Base-by-base conservation (phyloP, 257 asterid species). In the Thymus mandschuricus region DNA sequence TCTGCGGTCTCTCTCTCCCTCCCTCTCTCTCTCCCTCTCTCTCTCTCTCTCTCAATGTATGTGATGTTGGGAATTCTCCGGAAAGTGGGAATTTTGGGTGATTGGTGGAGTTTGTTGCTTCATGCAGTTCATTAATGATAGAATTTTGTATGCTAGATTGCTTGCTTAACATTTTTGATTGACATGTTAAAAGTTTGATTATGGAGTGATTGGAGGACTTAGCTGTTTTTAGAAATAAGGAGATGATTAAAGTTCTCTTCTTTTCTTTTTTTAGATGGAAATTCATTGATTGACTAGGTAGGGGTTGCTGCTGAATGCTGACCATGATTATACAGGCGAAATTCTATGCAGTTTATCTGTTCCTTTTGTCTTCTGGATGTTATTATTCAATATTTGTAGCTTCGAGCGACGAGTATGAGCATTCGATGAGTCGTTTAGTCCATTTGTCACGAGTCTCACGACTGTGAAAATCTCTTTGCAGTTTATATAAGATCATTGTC, bases 1-100 rank as follows among this genome's bases (percentile, higher is more conserved):
- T 89, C 81, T 89, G 98, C 56, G 98, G 96, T 92, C 66, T 15
- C 40, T 65, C 31, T 45, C 64, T 41, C 8, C 54, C 65, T 57
- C 12, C 45, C 30, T 92, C 65, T 15, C 38, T 65, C 30, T 43
- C 63, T 40, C 7, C 51, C 64, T 48, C 10, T 51, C 27, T 40
- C 63, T 68, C 11, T 2, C 51, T 13, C 46, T 9, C 29, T 68
- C 41, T 33, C 62, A 54, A 45, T 27, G 46, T 12, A 5, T 41
- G 9, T 46, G 70, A 68, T 46, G 35, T 59, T 59, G 55, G 51
- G 41, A 59, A 59, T 60, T 8, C 56, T 21, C 21, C 21, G 21
- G 21, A 21, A 21, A 21, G 21, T 21, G 21, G 21, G 21, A 21
- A 68, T 31, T 28, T 28, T 52, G 10, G 54, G 63, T 38, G 41